Conservation (phyloP, 768 basidiomycete genomes). For the Harrya chromipes region DNA sequence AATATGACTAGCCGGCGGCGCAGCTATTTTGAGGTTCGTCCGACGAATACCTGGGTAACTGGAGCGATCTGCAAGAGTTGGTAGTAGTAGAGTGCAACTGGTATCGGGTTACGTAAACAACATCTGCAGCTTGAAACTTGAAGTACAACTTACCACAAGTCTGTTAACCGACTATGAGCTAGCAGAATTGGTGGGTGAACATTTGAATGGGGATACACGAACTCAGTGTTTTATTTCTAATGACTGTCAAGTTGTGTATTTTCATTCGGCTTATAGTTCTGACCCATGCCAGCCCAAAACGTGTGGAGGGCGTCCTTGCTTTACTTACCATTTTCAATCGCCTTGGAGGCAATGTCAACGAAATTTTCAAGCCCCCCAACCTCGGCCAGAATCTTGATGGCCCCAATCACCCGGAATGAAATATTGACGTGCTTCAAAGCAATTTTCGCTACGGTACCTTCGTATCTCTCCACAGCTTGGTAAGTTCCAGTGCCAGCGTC, state of each 20-base stretch:
- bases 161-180: background rate
- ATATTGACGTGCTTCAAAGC: background rate
- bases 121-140: background rate
- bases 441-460: background rate
- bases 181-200: background rate
- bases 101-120: conserved; percentile 15
- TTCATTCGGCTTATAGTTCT: background rate
- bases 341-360: too few relatives aligned
- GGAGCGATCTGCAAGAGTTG: conserved; percentile 3
- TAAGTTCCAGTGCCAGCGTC: conserved; percentile 12
- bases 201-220: background rate
- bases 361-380: too few relatives aligned
- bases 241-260: background rate
- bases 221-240: background rate
- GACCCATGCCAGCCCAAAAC: conserved; percentile 1
- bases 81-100: background rate
- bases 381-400: background rate
- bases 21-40: conserved; percentile 4
- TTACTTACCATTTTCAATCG: too few relatives aligned
- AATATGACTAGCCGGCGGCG: conserved; percentile 11
- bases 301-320: background rate
- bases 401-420: background rate
- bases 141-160: too few relatives aligned
- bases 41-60: conserved; percentile 1
- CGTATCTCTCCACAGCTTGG: conserved; percentile 23